Conservation (phyloP, 352 stramenopile genomes). For the Blastocystis sp. region DNA sequence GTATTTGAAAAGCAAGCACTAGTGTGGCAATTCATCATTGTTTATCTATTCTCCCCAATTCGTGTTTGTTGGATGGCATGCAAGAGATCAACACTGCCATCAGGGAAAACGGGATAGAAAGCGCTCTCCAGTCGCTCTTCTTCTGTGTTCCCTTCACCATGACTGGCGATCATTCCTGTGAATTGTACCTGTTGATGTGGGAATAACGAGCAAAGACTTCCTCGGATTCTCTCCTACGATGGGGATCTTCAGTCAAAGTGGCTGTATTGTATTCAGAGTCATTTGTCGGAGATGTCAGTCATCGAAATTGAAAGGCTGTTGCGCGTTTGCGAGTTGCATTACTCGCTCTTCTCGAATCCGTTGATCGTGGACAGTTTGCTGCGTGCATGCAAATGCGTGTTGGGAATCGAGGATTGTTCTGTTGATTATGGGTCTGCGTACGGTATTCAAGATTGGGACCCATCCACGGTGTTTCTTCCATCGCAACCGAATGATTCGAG, state of each 20-base stretch:
- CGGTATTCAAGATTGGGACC: slow-evolving; percentile 3
- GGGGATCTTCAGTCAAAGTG: neutral
- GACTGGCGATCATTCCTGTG: neutral
- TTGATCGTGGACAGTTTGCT: neutral
- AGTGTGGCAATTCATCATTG: slow-evolving; percentile 1
- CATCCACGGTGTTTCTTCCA: neutral
- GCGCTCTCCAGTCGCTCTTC: neutral
- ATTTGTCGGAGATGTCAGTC: neutral
- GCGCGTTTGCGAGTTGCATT: neutral
- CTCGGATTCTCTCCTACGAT: neutral
- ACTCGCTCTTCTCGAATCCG: neutral
- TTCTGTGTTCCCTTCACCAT: neutral
- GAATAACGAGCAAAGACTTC: neutral
- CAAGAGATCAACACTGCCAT: neutral
- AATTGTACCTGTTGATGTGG: neutral
- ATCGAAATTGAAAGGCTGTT: neutral
- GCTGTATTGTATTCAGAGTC: neutral
- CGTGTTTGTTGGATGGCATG: neutral
- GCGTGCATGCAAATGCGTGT: neutral
- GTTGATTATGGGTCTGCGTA: slow-evolving; percentile 3
- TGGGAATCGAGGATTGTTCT: neutral
- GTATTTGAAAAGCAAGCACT: neutral
- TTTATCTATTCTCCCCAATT: slow-evolving; percentile 2
- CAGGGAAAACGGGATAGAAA: slow-evolving; percentile 15
- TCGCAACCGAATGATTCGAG: neutral